phyloP scores from a whole-genome alignment of 768 basidiomycete genomes.

The Peribolospora baueri region DNA sequence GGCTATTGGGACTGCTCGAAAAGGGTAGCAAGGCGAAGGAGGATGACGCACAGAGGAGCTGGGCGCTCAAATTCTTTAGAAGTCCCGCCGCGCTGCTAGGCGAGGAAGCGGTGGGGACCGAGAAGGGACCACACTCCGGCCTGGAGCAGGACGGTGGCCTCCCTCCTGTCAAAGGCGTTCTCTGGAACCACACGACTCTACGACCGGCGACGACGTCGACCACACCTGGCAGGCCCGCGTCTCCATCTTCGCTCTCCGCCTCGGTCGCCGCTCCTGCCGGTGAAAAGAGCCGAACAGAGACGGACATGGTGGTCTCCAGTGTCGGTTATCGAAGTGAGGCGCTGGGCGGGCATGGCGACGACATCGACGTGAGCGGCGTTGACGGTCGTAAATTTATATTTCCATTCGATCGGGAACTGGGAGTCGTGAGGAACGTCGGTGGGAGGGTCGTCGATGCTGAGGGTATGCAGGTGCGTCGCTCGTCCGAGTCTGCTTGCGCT shows the following conservation, averaged over 20 bases:
- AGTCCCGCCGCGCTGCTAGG: too few relatives aligned
- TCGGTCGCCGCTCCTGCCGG: constrained; percentile 23
- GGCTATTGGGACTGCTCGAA: too few relatives aligned
- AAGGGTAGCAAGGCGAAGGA: too few relatives aligned
- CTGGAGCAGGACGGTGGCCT: too few relatives aligned
- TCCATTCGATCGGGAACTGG: constrained; percentile 19
- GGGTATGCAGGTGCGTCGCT: constrained; percentile 17
- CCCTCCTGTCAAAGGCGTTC: too few relatives aligned
- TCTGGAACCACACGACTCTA: too few relatives aligned
- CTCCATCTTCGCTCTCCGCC: constrained; percentile 23
- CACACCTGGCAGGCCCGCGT: too few relatives aligned
- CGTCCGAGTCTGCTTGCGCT: constrained; percentile 28
- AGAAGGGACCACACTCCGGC: too few relatives aligned
- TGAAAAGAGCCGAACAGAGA: constrained; percentile 19
- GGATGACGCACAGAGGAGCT: too few relatives aligned
- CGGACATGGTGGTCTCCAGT: constrained; percentile 63
- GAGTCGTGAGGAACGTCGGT: constrained; percentile 25
- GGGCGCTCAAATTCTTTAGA: too few relatives aligned
- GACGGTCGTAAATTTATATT: constrained; percentile 6
- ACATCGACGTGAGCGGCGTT: constrained; percentile 9
- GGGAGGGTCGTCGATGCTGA: constrained; percentile 20
- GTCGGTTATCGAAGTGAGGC: constrained; percentile 64
- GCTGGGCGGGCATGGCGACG: constrained; percentile 6
- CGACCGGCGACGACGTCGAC: too few relatives aligned
- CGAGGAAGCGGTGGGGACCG: too few relatives aligned